Evolutionary conservation across 345 rosid genomes (phyloP).

Genomic region (Aquilaria malaccensis): DNA sequence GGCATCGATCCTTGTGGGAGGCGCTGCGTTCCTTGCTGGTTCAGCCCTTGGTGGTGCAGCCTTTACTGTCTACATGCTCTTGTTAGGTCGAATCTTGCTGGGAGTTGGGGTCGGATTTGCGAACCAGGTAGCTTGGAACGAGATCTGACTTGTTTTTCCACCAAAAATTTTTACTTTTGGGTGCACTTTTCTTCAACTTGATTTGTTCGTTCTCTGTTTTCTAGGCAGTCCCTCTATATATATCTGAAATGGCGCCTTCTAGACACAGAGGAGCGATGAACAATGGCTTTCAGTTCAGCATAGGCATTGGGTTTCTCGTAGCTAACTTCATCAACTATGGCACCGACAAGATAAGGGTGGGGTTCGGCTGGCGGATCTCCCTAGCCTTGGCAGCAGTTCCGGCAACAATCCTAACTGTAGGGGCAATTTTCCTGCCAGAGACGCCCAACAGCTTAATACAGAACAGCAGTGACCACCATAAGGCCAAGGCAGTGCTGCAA

Average conservation of each 20-base stretch:
- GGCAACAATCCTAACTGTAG: slow-evolving; percentile 51
- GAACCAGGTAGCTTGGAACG: slow-evolving; percentile 44
- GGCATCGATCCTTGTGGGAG: slow-evolving; percentile 51
- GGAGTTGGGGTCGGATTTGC: slow-evolving; percentile 72
- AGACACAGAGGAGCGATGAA: slow-evolving; percentile 70
- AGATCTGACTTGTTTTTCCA: neutral
- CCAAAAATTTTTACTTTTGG: neutral
- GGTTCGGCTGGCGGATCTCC: slow-evolving; percentile 77
- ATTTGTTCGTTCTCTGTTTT: neutral
- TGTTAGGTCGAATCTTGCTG: slow-evolving; percentile 61
- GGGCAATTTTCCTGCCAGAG: slow-evolving; percentile 64
- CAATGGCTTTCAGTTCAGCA: slow-evolving; percentile 60
- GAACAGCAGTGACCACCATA: slow-evolving; percentile 19
- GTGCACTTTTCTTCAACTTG: neutral
- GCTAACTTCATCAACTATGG: slow-evolving; percentile 59
- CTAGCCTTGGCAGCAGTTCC: slow-evolving; percentile 62
- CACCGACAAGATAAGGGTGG: slow-evolving; percentile 47
- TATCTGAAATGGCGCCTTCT: slow-evolving; percentile 83
- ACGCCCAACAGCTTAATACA: slow-evolving; percentile 72
- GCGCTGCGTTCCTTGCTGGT: slow-evolving; percentile 54
- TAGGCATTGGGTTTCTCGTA: slow-evolving; percentile 51
- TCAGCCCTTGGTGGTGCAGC: slow-evolving; percentile 59
- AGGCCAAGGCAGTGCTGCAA: slow-evolving; percentile 41
- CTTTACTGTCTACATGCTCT: slow-evolving; percentile 40
- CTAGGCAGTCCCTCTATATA: slow-evolving; percentile 72